phyloP scores from a whole-genome alignment of 768 basidiomycete species.

The Cyathus striatus region DNA sequence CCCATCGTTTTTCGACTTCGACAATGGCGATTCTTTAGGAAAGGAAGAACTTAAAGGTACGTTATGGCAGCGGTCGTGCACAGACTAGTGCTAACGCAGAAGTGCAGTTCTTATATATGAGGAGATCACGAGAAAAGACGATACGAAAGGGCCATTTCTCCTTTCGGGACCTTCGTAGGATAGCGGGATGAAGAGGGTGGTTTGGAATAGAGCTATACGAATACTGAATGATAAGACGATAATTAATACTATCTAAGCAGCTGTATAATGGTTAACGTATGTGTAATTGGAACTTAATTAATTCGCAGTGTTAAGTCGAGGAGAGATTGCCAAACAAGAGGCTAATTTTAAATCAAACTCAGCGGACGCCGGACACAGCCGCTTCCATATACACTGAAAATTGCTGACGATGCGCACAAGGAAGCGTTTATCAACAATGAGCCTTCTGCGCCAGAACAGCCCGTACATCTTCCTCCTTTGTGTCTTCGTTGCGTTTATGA shows the following conservation, averaged over 20 bases:
- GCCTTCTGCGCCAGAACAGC: conserved; percentile 18
- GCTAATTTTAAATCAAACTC: no score
- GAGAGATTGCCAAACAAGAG: no score
- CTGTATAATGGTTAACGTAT: no score
- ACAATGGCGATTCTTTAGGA: conserved; percentile 57
- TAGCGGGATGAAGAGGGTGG: no score
- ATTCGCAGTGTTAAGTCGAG: no score
- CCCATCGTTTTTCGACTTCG: conserved; percentile 81
- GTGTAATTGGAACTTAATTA: no score
- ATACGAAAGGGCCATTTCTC: conserved; percentile 11
- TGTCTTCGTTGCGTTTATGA: conserved; percentile 43
- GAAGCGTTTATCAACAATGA: background rate
- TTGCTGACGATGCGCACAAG: background rate
- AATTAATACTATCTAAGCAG: no score
- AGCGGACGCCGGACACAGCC: no score
- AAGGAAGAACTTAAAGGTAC: conserved; percentile 70
- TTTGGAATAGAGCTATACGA: no score
- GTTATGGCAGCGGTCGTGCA: background rate
- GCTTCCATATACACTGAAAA: no score
- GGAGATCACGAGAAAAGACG: conserved; percentile 37
- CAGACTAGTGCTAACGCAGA: conserved; percentile 1
- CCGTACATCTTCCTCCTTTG: conserved; percentile 36
- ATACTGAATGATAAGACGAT: no score
- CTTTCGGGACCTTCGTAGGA: conserved; percentile 13
- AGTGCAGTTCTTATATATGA: conserved; percentile 42